Conservation (phyloP, 345 rosid genomes). For the Citrus sinensis region DVS_A1.0 CM039168.1:4934501-4935000, state of each 20-base stretch:
- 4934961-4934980: background rate
- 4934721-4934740: slow-evolving; percentile 86
- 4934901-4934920: background rate
- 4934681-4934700: slow-evolving; percentile 93
- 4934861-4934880: background rate
- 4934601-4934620: slow-evolving; percentile 90
- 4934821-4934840: slow-evolving; percentile 90
- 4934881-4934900: background rate
- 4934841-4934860: slow-evolving; percentile 98
- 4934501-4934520: background rate
- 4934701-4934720: slow-evolving; percentile 89
- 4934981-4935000: background rate
- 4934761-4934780: slow-evolving; percentile 95
- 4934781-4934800: slow-evolving; percentile 84
- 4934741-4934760: slow-evolving; percentile 93
- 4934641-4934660: slow-evolving; percentile 85
- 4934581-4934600: slow-evolving; percentile 95
- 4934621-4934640: slow-evolving; percentile 90
- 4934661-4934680: slow-evolving; percentile 92
- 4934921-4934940: background rate
- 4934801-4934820: slow-evolving; percentile 88
- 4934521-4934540: slow-evolving; percentile 6
- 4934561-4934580: slow-evolving; percentile 89
- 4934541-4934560: slow-evolving; percentile 79
- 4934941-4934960: background rate